Evolutionary conservation across 2,329 filamentous ascomycete genomes (phyloP), one percentile per base, ranked within the genome.

Genomic region (Fusarium nanum): DNA sequence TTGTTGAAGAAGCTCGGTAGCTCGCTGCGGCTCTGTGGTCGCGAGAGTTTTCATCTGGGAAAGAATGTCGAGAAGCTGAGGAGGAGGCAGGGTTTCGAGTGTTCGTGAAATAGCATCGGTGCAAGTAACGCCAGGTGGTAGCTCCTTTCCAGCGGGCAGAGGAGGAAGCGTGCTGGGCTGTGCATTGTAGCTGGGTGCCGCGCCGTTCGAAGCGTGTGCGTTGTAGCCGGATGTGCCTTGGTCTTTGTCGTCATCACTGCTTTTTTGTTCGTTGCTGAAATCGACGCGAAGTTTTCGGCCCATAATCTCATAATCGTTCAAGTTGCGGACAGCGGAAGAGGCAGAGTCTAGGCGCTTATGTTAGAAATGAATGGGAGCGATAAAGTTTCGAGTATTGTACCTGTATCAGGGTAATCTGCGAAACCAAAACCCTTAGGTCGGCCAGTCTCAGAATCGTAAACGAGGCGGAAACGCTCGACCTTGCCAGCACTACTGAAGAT

Each of bases 401-500:
- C 95, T 64, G 93, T 90, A 77, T 98, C 96, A 58, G 93, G 92
- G 78, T 97, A 99, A 79, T 98, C 95, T 76, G 94, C 93, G 76
- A 98, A 99, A 37, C 96, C 96, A 79, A 97, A 99, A 20, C 96
- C 96, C 81, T 98, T 98, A 1, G 96, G 94, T 60, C 93, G 90
- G 44, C 95, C 94, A 5, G 94, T 98, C 77, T 98, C 95, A 56
- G 94, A 92, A 83, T 98, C 97, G 81, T 97, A 97, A 70, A 98
- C 95, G 50, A 98, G 87, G 55, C 95, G 90, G 79, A 98, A 98
- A 78, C 92, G 95, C 63, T 97, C 86, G 2, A 98, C 95, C 71
- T 94, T 93, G 62, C 96, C 96, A 56, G 93, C 94, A 70, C 92
- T 92, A 78, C 91, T 93, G 80, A 98, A 97, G 66, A 97, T 97